Base-by-base conservation (phyloP, 345 rosid genomes). In the Garcia nutans region DNA sequence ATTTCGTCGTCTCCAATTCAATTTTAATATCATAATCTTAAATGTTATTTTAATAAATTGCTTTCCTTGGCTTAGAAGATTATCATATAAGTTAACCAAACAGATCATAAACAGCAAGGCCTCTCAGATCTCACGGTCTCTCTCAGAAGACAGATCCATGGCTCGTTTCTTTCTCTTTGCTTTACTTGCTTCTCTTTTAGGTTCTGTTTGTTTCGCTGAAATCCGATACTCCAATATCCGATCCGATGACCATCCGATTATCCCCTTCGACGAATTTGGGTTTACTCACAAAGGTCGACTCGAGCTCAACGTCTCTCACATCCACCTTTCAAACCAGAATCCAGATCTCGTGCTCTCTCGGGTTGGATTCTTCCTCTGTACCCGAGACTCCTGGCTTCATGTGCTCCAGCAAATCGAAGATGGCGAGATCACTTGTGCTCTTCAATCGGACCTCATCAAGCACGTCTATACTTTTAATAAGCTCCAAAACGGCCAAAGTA, bases 301-400 rank as follows among this genome's bases (percentile, higher is more conserved):
- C 41, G 94, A 93, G 84, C 98, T 96, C 75, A 87, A 87, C 67
- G 91, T 82, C 44, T 81, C 93, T 20, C 50, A 79, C 33, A 87
- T 93, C 86, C 63, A 47, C 4, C 89, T 91, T 75, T 88, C 91
- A 22, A 73, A 84, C 66, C 23, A 63, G 12, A 86, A 86, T 26
- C 90, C 90, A 6, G 90, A 89, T 66, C 90, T 89, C 19, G 98
- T 91, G 76, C 86, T 84, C 55, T 78, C 90, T 57, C 85, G 85
- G 82, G 81, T 93, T 15, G 99, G 99, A 2, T 96, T 96, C 94
- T 90, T 96, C 88, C 97, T 96, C 68, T 91, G 93, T 89, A 93
- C 99, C 24, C 84, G 80, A 16, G 99, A 93, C 83, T 80, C 93
- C 2, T 91, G 98, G 96, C 78, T 88, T 19, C 95, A 84, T 72